phyloP scores from a whole-genome alignment of 352 stramenopile genomes.

The Phytophthora sp. region DNA sequence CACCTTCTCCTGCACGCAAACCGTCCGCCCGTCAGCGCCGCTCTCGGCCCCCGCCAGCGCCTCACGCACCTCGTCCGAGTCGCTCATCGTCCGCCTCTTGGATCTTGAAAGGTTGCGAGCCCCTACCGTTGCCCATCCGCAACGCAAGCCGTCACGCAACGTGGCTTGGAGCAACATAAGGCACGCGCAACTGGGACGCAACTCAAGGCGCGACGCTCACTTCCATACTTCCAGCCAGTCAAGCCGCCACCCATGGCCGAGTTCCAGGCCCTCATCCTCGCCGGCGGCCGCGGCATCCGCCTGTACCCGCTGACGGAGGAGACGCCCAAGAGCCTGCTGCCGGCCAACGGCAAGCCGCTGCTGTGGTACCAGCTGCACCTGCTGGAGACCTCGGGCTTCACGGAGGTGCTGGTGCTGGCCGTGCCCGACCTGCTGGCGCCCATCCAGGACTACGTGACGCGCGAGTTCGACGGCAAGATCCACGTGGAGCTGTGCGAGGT shows the following conservation, averaged over 20 bases:
- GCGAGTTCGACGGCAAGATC: slow-evolving; percentile 84
- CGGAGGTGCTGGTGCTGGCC: slow-evolving; percentile 76
- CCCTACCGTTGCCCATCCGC: too few species aligned
- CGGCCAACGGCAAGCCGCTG: slow-evolving; percentile 65
- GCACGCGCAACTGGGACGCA: too few species aligned
- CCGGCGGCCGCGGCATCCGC: slow-evolving; percentile 77
- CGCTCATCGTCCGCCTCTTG: slow-evolving; percentile 42
- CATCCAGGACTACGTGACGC: slow-evolving; percentile 80
- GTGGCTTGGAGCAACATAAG: too few species aligned
- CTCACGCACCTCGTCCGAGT: slow-evolving; percentile 54
- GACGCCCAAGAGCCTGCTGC: slow-evolving; percentile 76
- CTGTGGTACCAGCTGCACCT: slow-evolving; percentile 86
- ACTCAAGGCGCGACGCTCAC: not conserved
- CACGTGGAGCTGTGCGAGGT: slow-evolving; percentile 79
- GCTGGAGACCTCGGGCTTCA: slow-evolving; percentile 82
- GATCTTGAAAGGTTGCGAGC: slow-evolving; percentile 31
- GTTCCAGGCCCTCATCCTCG: slow-evolving; percentile 87
- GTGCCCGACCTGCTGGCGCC: slow-evolving; percentile 59
- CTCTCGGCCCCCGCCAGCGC: not conserved
- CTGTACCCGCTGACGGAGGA: slow-evolving; percentile 83
- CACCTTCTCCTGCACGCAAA: slow-evolving; percentile 37
- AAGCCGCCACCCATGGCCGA: slow-evolving; percentile 55
- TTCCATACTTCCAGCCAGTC: too few species aligned
- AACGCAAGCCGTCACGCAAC: too few species aligned
- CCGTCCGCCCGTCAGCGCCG: not conserved